Evolutionary conservation across 139 green algal species (phyloP).

Genomic region (Picochlorum sp.): DNA sequence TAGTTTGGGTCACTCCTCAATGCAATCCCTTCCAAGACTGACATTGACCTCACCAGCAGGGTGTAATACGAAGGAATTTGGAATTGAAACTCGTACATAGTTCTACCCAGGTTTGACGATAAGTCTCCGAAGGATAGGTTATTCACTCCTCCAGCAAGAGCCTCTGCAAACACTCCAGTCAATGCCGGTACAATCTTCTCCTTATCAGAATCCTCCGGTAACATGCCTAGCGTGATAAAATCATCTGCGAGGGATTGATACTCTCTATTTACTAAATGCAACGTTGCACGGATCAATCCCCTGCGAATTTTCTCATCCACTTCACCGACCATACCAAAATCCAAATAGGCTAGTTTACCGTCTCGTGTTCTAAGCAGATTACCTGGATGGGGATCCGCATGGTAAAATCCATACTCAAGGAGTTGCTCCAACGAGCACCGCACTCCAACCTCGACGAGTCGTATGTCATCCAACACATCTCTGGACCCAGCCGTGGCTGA

Average conservation of each 20-base stretch:
- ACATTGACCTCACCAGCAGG: conserved; percentile 72
- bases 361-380: conserved; percentile 42
- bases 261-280: conserved; percentile 80
- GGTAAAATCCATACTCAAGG: conserved; percentile 47
- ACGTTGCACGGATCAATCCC: conserved; percentile 65
- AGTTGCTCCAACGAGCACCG: conserved; percentile 68
- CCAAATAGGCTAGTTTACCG: conserved; percentile 49
- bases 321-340: conserved; percentile 83
- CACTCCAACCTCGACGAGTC: conserved; percentile 71
- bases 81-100: conserved; percentile 83
- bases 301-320: conserved; percentile 42
- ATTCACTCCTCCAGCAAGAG: conserved; percentile 63
- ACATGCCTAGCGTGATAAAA: conserved; percentile 72
- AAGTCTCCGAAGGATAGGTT: conserved; percentile 72
- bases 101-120: conserved; percentile 50
- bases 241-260: conserved; percentile 60
- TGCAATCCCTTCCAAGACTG: conserved; percentile 85
- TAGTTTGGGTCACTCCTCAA: conserved; percentile 74
- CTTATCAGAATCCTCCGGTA: conserved; percentile 55
- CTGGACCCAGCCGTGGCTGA: background rate
- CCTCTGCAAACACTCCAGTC: conserved; percentile 68
- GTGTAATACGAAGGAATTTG: conserved; percentile 83
- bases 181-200: conserved; percentile 61
- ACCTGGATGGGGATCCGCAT: conserved; percentile 68
- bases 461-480: conserved; percentile 53